These are phyloP conservation scores for Gossypium rotundifolium DNA, from an alignment of 345 rosid species.

Conservation along the genomic window DNA sequence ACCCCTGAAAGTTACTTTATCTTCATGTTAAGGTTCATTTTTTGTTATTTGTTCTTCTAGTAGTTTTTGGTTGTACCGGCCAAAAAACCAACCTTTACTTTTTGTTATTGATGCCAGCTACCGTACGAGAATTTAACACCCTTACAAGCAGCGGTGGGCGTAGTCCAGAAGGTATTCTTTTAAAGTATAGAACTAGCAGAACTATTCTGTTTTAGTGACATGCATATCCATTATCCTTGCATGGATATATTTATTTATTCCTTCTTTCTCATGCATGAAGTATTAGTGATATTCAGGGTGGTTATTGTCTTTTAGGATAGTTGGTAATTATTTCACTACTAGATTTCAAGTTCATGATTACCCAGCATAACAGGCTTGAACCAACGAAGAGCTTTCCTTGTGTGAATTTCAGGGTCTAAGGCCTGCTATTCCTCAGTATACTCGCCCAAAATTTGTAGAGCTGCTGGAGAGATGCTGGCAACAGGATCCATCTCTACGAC, in stretches of 20 bases:
- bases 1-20: neutral
- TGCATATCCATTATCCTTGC: neutral
- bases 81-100: slow-evolving; percentile 1
- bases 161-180: slow-evolving; percentile 53
- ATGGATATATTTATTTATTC: neutral
- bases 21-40: neutral
- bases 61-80: neutral
- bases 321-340: neutral
- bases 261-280: neutral
- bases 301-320: neutral
- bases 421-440: slow-evolving; percentile 44
- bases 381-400: neutral
- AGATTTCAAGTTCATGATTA: neutral
- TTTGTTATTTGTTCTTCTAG: neutral
- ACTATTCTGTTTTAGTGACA: neutral
- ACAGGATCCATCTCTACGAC: slow-evolving; percentile 47
- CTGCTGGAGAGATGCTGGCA: slow-evolving; percentile 65
- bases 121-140: slow-evolving; percentile 55
- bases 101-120: slow-evolving; percentile 34
- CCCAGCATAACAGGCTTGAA: neutral
- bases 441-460: slow-evolving; percentile 42
- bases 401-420: slow-evolving; percentile 49
- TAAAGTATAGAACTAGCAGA: neutral
- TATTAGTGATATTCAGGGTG: neutral
- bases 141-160: slow-evolving; percentile 61